Conservation (phyloP, 2,329 filamentous ascomycete species). For the Lecanicillium sp. region DNA sequence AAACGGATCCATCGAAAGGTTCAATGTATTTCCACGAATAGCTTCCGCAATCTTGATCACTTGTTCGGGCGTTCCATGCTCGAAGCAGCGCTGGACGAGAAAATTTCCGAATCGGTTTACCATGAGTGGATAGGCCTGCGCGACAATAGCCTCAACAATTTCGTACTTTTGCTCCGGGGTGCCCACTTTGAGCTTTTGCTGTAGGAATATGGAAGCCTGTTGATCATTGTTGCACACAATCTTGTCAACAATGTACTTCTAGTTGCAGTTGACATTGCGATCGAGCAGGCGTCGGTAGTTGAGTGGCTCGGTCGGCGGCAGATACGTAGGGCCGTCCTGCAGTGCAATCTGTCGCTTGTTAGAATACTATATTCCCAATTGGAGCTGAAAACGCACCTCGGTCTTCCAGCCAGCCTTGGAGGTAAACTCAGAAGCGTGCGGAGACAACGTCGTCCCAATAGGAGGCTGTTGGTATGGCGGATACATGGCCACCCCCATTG, state of each 20-base stretch:
- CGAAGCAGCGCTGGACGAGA: constrained; percentile 95
- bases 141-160: constrained; percentile 92
- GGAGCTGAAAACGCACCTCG: constrained; percentile 32
- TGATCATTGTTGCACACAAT: constrained; percentile 99
- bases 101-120: constrained; percentile 99
- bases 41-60: constrained; percentile 89
- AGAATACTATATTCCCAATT: constrained; percentile 7
- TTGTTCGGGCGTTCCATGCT: constrained; percentile 92
- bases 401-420: constrained; percentile 46
- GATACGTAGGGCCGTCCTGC: constrained; percentile 63
- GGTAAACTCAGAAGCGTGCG: constrained; percentile 67
- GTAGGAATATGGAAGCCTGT: constrained; percentile 96
- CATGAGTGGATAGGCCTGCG: constrained; percentile 92
- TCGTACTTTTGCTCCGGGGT: constrained; percentile 94
- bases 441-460: constrained; percentile 59
- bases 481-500: constrained; percentile 33
- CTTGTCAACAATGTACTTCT: constrained; percentile 99
- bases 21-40: constrained; percentile 89
- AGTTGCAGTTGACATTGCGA: constrained; percentile 94
- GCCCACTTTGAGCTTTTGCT: constrained; percentile 97
- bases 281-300: constrained; percentile 95
- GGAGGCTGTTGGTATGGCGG: constrained; percentile 46
- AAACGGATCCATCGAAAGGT: constrained; percentile 95
- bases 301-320: constrained; percentile 81
- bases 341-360: constrained; percentile 31